Conservation (phyloP, 768 basidiomycete genomes). For the Suillus discolor region DNA sequence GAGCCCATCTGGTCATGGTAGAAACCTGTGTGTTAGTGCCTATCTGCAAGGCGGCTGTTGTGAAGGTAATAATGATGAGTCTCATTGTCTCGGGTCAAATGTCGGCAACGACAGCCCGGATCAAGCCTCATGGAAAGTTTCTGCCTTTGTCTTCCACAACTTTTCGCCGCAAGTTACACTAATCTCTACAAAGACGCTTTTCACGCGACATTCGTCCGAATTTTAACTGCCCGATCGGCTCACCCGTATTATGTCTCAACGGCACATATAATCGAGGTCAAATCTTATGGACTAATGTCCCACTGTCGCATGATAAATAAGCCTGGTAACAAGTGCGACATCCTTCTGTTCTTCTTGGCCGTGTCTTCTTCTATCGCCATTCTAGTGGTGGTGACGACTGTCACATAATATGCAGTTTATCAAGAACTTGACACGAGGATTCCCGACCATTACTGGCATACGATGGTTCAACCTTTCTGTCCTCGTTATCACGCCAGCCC, state of each 20-base stretch:
- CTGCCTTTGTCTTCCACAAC: conserved; percentile 4
- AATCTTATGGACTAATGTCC: conserved; percentile 17
- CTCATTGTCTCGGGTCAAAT: conserved; percentile 7
- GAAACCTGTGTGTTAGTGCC: conserved; percentile 4
- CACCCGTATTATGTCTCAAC: conserved; percentile 2
- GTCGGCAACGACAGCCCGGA: background rate
- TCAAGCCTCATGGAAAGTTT: background rate
- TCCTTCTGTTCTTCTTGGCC: conserved; percentile 10
- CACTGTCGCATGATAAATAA: conserved; percentile 30
- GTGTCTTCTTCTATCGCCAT: conserved; percentile 1
- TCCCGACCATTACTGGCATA: conserved; percentile 57
- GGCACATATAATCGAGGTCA: conserved; percentile 1
- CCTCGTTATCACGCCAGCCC: conserved; percentile 67
- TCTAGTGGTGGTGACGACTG: background rate
- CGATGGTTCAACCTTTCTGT: conserved; percentile 80
- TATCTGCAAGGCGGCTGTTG: background rate
- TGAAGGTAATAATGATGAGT: background rate
- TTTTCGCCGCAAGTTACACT: no score
- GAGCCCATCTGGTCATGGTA: background rate
- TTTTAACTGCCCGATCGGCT: background rate
- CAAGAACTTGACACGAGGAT: conserved; percentile 22
- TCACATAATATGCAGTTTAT: conserved; percentile 18
- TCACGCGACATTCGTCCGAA: background rate
- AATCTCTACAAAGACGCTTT: background rate
- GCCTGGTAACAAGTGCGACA: conserved; percentile 15